Evolutionary conservation across 192 early-diverging fungal genomes (phyloP).

Genomic region (Entomortierella chlamydospora): DNA sequence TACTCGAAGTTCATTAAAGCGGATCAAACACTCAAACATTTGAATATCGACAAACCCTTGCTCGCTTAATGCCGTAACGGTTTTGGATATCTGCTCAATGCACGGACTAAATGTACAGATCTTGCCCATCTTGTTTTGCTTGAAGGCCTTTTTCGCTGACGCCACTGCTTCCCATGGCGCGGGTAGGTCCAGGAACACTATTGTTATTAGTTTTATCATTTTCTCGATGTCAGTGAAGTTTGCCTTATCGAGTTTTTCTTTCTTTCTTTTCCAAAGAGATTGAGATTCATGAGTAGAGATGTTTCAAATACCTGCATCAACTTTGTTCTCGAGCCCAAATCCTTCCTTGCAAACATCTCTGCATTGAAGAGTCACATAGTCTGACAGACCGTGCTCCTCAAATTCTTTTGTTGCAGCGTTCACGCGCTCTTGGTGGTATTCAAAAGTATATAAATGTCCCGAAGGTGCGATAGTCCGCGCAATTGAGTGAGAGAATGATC

Average conservation of each 20-base stretch:
- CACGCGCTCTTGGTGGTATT: conserved; percentile 89
- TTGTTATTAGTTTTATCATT: too few relatives aligned
- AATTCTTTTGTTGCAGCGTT: conserved; percentile 81
- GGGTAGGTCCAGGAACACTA: conserved; percentile 95
- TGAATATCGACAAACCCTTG: conserved; percentile 78
- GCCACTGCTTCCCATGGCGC: conserved; percentile 95
- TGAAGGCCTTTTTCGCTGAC: conserved; percentile 85
- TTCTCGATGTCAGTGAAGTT: too few relatives aligned
- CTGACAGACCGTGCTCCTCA: conserved; percentile 74
- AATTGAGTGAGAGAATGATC: conserved; percentile 97
- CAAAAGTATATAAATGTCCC: conserved; percentile 92
- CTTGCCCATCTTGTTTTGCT: conserved; percentile 81
- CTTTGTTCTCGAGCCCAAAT: conserved; percentile 79
- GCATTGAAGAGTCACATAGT: conserved; percentile 78
- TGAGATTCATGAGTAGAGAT: too few relatives aligned
- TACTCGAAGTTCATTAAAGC: conserved; percentile 77
- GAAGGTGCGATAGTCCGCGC: conserved; percentile 87
- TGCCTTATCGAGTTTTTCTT: too few relatives aligned
- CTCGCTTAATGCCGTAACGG: conserved; percentile 81
- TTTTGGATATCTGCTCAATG: conserved; percentile 93
- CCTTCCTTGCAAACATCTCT: conserved; percentile 94
- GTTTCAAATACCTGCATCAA: conserved; percentile 72
- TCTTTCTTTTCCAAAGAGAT: too few relatives aligned
- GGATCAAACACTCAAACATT: conserved; percentile 94
- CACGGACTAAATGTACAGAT: conserved; percentile 97